Evolutionary conservation across 2,329 filamentous ascomycete genomes (phyloP).

Genomic region (Exophiala dermatitidis): DNA sequence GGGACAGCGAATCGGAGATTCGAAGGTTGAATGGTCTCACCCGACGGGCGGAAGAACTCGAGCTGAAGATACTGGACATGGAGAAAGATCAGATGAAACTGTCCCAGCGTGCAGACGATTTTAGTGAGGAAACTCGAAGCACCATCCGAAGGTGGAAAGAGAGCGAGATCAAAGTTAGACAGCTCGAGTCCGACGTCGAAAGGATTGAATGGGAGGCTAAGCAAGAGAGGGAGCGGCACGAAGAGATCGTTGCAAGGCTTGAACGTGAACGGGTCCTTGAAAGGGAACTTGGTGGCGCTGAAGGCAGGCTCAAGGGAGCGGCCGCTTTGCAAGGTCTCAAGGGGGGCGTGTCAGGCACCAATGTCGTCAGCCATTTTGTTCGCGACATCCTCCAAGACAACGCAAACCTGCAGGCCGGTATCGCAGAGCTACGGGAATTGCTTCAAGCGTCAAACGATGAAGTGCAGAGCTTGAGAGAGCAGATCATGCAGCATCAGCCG

Average conservation of each 20-base stretch:
- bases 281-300: constrained; percentile 70
- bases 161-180: constrained; percentile 69
- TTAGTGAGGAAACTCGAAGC: constrained; percentile 67
- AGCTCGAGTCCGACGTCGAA: constrained; percentile 81
- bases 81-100: constrained; percentile 74
- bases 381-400: constrained; percentile 94
- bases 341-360: constrained; percentile 51
- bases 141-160: constrained; percentile 78
- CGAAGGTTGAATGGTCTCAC: constrained; percentile 67
- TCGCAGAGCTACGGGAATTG: constrained; percentile 85
- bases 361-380: constrained; percentile 90
- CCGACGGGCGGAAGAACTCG: constrained; percentile 66
- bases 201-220: constrained; percentile 75
- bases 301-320: constrained; percentile 71
- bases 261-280: constrained; percentile 77
- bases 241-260: constrained; percentile 73
- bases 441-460: constrained; percentile 88
- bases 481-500: constrained; percentile 72
- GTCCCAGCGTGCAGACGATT: constrained; percentile 58
- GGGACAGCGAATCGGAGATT: constrained; percentile 69
- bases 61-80: constrained; percentile 68
- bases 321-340: constrained; percentile 46
- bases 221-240: constrained; percentile 73
- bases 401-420: constrained; percentile 82
- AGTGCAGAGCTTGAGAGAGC: constrained; percentile 76